These are phyloP conservation scores for Monosporozyma yasuniensis DNA, from an alignment of 805 yeast genomes.

Conservation along the genomic window DNA sequence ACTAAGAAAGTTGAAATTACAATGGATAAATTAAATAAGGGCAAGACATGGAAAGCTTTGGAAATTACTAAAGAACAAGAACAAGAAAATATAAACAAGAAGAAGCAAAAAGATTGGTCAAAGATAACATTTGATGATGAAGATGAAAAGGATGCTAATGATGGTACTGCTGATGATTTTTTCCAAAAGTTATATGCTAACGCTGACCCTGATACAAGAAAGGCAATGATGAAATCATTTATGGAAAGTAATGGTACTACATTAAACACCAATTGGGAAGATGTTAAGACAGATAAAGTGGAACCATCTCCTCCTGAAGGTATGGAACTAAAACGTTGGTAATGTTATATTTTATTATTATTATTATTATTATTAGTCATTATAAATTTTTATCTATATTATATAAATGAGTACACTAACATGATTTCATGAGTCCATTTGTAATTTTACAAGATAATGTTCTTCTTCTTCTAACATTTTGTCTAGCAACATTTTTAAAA, in stretches of 20 bases:
- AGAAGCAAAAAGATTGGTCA: conserved; percentile 63
- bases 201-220: conserved; percentile 77
- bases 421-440: background rate
- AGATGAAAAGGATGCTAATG: conserved; percentile 37
- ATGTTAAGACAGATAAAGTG: conserved; percentile 57
- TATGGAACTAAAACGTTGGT: conserved; percentile 51
- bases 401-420: background rate
- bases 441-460: background rate
- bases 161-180: conserved; percentile 52
- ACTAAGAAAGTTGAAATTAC: conserved; percentile 67
- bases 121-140: conserved; percentile 39
- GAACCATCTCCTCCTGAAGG: conserved; percentile 72
- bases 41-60: conserved; percentile 46
- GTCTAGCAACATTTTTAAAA: background rate
- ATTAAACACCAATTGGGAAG: conserved; percentile 87
- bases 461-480: background rate
- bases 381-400: background rate
- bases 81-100: conserved; percentile 8
- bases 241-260: conserved; percentile 93
- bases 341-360: conserved; percentile 2
- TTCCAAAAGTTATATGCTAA: conserved; percentile 64
- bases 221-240: conserved; percentile 96
- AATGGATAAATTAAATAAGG: conserved; percentile 38
- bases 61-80: conserved; percentile 11
- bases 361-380: background rate